Evolutionary conservation across 2,329 filamentous ascomycete species (phyloP).

Genomic region (Arthrobotrys iridis): DNA sequence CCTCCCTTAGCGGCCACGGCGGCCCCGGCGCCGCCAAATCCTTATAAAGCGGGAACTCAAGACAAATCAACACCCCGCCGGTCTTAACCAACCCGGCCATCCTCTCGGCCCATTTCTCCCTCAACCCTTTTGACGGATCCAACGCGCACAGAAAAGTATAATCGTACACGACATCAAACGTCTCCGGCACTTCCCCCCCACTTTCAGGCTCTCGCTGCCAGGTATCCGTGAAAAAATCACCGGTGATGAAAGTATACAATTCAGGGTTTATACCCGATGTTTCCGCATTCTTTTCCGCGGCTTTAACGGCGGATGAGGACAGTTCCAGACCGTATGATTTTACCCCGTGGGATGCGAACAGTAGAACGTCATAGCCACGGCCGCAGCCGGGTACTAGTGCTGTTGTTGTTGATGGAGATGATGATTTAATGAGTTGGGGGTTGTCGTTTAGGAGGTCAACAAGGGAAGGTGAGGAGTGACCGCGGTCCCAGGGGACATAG

Average conservation of each 20-base stretch:
- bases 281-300: conserved; percentile 45
- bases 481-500: conserved; percentile 66
- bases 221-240: conserved; percentile 31
- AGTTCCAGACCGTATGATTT: conserved; percentile 80
- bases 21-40: conserved; percentile 60
- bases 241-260: conserved; percentile 19
- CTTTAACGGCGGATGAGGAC: conserved; percentile 65
- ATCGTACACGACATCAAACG: conserved; percentile 65
- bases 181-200: background rate
- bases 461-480: conserved; percentile 67
- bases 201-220: background rate
- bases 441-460: conserved; percentile 66
- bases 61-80: conserved; percentile 61
- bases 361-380: conserved; percentile 79
- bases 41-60: conserved; percentile 63
- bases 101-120: conserved; percentile 68
- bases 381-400: conserved; percentile 83
- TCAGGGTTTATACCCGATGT: background rate
- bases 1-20: conserved; percentile 61
- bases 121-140: conserved; percentile 64
- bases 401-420: conserved; percentile 60
- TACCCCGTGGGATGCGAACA: conserved; percentile 79
- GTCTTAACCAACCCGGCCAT: conserved; percentile 61
- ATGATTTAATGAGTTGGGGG: conserved; percentile 58
- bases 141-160: conserved; percentile 71